Percentiles rank a stretch among this genome's conserved stretches.
phyloP scores from a whole-genome alignment of 2,329 filamentous ascomycete genomes.

The Dactylella cylindrospora region DNA sequence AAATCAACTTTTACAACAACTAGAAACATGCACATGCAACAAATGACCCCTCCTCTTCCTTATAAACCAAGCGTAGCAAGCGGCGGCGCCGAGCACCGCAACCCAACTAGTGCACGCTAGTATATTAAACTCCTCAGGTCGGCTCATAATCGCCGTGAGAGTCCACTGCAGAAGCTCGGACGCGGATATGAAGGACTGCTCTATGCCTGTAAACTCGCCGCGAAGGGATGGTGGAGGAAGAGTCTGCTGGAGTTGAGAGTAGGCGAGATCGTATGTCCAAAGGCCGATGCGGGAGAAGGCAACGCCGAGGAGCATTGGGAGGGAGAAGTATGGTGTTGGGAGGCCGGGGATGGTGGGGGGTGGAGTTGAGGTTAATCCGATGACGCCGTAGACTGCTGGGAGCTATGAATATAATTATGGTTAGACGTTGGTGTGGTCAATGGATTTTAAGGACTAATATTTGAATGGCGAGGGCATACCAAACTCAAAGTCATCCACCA shows the following conservation, averaged over 20 bases:
- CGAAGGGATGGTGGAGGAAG: conserved; percentile 50
- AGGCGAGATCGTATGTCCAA: conserved; percentile 55
- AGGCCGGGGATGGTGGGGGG: conserved; percentile 15
- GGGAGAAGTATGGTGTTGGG: conserved; percentile 48
- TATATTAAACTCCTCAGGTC: conserved; percentile 53
- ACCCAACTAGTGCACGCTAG: conserved; percentile 52
- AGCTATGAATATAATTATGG: conserved; percentile 50
- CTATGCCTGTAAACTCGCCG: conserved; percentile 55
- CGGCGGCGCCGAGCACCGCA: conserved; percentile 50
- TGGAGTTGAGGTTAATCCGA: conserved; percentile 26
- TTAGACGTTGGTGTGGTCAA: conserved; percentile 49
- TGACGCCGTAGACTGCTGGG: conserved; percentile 39
- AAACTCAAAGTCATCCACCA: conserved; percentile 53
- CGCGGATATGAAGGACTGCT: conserved; percentile 53
- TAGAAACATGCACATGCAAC: conserved; percentile 49
- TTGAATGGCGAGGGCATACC: conserved; percentile 48
- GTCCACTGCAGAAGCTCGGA: conserved; percentile 53
- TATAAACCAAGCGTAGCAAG: conserved; percentile 53
- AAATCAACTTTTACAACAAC: conserved; percentile 28
- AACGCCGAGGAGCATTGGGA: conserved; percentile 53
- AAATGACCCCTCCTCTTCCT: conserved; percentile 53
- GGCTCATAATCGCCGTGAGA: conserved; percentile 51
- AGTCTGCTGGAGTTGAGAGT: conserved; percentile 55
- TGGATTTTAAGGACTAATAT: not conserved
- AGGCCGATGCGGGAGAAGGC: conserved; percentile 54